Evolutionary conservation across 2,329 filamentous ascomycete genomes (phyloP), one percentile per base, ranked within the genome.

Genomic region (Thelonectria discophora): DNA sequence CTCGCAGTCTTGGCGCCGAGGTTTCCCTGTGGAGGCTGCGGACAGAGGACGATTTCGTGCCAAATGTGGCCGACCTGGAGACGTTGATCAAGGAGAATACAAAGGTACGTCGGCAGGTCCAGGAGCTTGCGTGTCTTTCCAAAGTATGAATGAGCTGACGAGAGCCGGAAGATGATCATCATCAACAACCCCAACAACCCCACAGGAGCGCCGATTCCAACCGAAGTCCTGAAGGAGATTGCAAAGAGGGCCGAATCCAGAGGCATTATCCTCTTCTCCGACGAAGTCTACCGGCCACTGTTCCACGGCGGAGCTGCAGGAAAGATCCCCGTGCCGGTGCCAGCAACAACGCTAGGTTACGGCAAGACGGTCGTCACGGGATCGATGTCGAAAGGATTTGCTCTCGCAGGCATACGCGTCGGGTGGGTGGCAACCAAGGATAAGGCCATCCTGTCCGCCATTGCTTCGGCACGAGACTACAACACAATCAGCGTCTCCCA

Each of bases 401-500:
- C 90, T 2, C 79, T 97, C 5, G 92, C 93, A 1, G 93, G 93
- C 2, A 88, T 96, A 63, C 88, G 93, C 1, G 77, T 94, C 1
- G 93, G 93, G 32, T 97, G 93, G 93, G 83, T 94, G 60, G 91
- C 90, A 3, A 90, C 88, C 13, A 86, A 86, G 24, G 86, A 87
- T 74, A 72, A 74, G 5, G 77, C 79, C 0, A 82, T 96, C 58
- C 83, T 94, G 55, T 84, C 88, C 52, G 80, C 82, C 13, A 82
- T 91, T 64, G 87, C 89, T 11, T 77, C 80, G 13, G 88, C 88
- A 1, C 83, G 92, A 42, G 90, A 95, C 75, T 96, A 95, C 79
- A 96, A 92, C 3, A 93, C 91, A 24, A 96, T 96, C 70, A 91
- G 90, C 40, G 92, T 96, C 0, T 91, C 90, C n/a, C 87, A 90